Base-by-base conservation (phyloP, 176 grass and related monocot genomes). In the Tillandsia fasciculata region DNA sequence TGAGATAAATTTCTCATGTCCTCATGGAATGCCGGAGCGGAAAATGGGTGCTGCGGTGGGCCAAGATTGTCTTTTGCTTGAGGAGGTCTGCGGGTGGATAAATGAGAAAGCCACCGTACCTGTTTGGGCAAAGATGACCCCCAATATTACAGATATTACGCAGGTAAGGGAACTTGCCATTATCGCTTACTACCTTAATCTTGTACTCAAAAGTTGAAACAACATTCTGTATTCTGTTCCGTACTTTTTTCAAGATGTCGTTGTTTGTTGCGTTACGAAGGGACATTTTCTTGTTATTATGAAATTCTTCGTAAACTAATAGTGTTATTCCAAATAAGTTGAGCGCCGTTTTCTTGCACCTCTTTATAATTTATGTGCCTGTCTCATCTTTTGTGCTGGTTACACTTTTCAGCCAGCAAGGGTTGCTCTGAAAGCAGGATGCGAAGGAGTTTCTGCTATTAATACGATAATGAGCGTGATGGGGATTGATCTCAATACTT, bases 401-500 rank as follows among this genome's bases (percentile, higher is more conserved):
- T 42, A 6, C 33, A 42, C 33, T 6, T 48, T 87, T 73, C 76
- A 99, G 94, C 94, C 94, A 61, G 85, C 94, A 67, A 90, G 84
- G 77, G 71, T 99, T 64, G 63, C 89, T 90, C 72, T 99, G 12
- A 86, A 90, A 58, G 87, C 84, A 71, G 90, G 90, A 80, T 93
- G 86, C 73, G 94, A 99, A 81, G 94, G 94, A 48, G 70, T 99
- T 65, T 75, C 90, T 72, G 90, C 89, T 70, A 99, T 99, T 74
- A 99, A 99, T 77, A 99, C 94, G 71, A 99, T 99, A 63, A 88
- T 99, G 94, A 99, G 89, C 64, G 87, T 99, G 22, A 99, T 99
- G 94, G 94, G 89, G 49, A 99, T 99, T 59, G 65, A 99, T 82
- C 86, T 93, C 56, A 87, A 90, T 69, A 99, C 90, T 50, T 70